Evolutionary conservation across 768 basidiomycete genomes (phyloP).

Genomic region (Pleurotus salmoneostramineus): DNA sequence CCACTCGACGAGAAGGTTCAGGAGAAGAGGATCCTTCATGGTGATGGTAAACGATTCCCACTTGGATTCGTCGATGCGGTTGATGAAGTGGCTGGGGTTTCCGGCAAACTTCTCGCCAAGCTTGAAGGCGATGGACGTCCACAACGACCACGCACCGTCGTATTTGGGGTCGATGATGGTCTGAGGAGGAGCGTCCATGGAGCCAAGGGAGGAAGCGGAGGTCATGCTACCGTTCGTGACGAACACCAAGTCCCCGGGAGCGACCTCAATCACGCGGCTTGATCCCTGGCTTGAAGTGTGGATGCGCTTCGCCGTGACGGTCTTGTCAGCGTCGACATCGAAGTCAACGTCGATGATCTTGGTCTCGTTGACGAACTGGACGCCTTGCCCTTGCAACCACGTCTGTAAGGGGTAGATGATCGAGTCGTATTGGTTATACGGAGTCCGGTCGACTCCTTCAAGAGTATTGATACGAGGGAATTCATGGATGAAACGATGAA

Average conservation of each 20-base stretch:
- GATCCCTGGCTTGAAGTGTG: background rate
- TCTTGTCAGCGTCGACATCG: constrained; percentile 1
- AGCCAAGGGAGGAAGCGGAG: constrained; percentile 1
- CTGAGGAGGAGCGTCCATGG: background rate
- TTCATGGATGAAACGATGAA: constrained; percentile 5
- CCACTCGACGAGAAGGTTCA: constrained; percentile 1
- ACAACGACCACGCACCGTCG: constrained; percentile 1
- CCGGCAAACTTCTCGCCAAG: constrained; percentile 1
- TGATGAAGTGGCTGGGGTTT: constrained; percentile 4
- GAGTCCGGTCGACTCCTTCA: constrained; percentile 1
- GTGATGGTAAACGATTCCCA: constrained; percentile 3
- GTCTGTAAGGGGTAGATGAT: constrained; percentile 11
- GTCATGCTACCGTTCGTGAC: constrained; percentile 4
- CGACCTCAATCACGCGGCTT: background rate
- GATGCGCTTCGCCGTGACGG: background rate
- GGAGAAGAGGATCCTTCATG: background rate
- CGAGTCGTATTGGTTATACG: constrained; percentile 18
- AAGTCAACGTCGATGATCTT: constrained; percentile 1
- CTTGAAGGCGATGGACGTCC: constrained; percentile 2
- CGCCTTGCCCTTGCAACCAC: background rate
- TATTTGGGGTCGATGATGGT: constrained; percentile 2
- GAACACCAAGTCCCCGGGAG: background rate
- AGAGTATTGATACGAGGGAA: constrained; percentile 4
- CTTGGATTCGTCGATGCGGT: background rate
- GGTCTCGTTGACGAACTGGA: background rate